Conservation (phyloP, 2,329 filamentous ascomycete genomes). For the Xylariaceae sp. region DNA sequence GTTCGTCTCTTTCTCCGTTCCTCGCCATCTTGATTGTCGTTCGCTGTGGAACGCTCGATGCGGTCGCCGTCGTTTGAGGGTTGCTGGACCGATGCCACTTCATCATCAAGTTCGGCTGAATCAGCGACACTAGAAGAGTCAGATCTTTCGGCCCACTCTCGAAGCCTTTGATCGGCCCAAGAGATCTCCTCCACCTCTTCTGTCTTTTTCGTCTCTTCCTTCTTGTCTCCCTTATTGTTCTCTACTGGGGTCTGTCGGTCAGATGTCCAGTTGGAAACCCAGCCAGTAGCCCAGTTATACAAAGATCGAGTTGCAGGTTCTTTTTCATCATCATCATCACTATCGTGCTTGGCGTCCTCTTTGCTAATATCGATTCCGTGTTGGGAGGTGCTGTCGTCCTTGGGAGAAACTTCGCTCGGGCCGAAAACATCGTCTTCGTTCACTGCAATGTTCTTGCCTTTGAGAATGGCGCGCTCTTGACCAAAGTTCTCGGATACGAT, state of each 20-base stretch:
- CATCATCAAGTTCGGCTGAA: background rate
- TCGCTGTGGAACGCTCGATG: constrained; percentile 4
- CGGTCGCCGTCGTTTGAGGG: constrained; percentile 4
- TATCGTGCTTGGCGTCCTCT: background rate
- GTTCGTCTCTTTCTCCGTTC: constrained; percentile 31
- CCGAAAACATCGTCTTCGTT: background rate
- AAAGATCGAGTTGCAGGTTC: background rate
- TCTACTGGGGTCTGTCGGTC: constrained; percentile 10
- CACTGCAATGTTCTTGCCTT: background rate
- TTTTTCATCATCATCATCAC: background rate
- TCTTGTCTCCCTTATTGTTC: constrained; percentile 31
- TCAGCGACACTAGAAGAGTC: background rate
- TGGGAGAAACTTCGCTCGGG: background rate
- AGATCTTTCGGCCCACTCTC: background rate
- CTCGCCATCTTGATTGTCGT: constrained; percentile 17
- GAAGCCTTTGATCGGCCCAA: constrained; percentile 4
- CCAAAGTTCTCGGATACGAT: background rate
- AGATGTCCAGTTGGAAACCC: background rate
- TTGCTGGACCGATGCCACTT: constrained; percentile 9
- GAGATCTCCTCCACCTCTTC: constrained; percentile 7
- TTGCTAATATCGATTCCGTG: background rate
- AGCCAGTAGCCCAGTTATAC: constrained; percentile 1
- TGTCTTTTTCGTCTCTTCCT: constrained; percentile 7
- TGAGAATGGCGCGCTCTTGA: background rate
- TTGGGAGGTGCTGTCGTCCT: background rate